Evolutionary conservation across 345 rosid species (phyloP).

Genomic region (Microthlaspi erraticum): DNA sequence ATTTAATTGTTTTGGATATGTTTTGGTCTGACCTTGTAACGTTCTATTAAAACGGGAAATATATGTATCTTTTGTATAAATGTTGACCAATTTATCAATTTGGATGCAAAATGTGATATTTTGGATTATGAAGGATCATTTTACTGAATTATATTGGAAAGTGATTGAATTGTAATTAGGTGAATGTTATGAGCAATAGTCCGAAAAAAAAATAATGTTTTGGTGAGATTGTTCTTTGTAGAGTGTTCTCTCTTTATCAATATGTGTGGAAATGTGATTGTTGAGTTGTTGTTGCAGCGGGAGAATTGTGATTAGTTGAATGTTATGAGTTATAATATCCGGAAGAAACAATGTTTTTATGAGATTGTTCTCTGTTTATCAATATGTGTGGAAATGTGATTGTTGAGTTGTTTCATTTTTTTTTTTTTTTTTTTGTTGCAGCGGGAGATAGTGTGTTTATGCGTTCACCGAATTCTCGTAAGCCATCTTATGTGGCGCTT

Average conservation of each 20-base stretch:
- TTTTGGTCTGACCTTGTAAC: no score
- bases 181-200: no score
- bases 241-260: no score
- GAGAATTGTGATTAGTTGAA: neutral
- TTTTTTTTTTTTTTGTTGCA: slow-evolving; percentile 41
- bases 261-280: no score
- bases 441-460: slow-evolving; percentile 86
- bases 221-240: no score
- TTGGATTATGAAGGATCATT: neutral
- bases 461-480: slow-evolving; percentile 79
- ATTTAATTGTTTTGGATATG: no score
- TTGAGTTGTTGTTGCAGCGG: no score
- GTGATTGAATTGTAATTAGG: no score
- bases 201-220: no score
- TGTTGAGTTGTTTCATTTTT: slow-evolving; percentile 20
- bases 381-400: slow-evolving; percentile 14
- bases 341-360: neutral
- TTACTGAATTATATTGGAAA: neutral
- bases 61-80: neutral
- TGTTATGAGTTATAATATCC: neutral
- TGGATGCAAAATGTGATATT: slow-evolving; percentile 1
- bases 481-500: slow-evolving; percentile 76
- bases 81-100: neutral
- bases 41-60: neutral
- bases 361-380: neutral